phyloP scores from a whole-genome alignment of 1,139 yeast genomes.

The Nadsonia starkeyi-henricii region DNA sequence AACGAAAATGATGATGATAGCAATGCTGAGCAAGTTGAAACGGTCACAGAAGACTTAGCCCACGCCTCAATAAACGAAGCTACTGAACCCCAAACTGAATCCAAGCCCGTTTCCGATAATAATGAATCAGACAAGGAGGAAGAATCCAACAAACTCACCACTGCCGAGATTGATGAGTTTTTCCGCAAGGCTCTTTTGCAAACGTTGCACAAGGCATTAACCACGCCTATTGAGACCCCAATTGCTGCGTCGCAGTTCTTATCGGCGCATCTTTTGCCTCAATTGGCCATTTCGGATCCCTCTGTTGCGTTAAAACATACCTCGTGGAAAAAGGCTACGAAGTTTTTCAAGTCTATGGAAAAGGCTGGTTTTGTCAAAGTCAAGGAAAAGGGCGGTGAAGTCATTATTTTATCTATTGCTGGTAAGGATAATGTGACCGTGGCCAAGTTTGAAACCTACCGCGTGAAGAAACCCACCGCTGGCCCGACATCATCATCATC shows the following conservation, averaged over 20 bases:
- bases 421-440: constrained; percentile 38
- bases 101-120: neutral
- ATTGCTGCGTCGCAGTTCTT: constrained; percentile 53
- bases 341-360: constrained; percentile 74
- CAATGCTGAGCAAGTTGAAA: constrained; percentile 2
- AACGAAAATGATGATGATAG: constrained; percentile 6
- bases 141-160: constrained; percentile 26
- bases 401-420: constrained; percentile 38
- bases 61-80: neutral
- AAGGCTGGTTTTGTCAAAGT: constrained; percentile 49
- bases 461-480: constrained; percentile 24
- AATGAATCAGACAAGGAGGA: constrained; percentile 1
- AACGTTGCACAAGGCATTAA: constrained; percentile 43
- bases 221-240: constrained; percentile 43
- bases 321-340: constrained; percentile 80
- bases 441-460: constrained; percentile 51
- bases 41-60: neutral
- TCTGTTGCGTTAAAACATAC: constrained; percentile 63
- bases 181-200: constrained; percentile 57
- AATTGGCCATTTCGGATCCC: constrained; percentile 50
- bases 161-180: constrained; percentile 67
- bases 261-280: constrained; percentile 51
- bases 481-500: neutral
- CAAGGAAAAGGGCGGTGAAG: constrained; percentile 70
- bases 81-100: neutral